phyloP scores from a whole-genome alignment of 805 yeast species.

The Yarrowia phangngaensis region DNA sequence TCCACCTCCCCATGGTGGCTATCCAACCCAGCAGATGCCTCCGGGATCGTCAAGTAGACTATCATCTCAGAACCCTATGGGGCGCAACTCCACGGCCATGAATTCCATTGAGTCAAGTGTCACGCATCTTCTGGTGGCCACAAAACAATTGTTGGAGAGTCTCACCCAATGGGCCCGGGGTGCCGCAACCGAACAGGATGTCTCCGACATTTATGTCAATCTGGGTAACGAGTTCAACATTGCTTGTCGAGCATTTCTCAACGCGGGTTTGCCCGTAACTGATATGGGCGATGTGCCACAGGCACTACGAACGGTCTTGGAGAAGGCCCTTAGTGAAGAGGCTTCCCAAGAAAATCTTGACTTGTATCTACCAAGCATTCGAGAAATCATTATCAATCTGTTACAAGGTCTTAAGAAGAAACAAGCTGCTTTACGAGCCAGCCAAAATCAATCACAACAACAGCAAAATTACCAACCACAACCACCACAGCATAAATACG shows the following conservation, averaged over 20 bases:
- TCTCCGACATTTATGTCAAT: slow-evolving; percentile 84
- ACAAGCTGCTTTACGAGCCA: slow-evolving; percentile 54
- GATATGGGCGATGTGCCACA: slow-evolving; percentile 91
- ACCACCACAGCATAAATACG: slow-evolving; percentile 22
- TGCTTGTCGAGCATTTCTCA: slow-evolving; percentile 72
- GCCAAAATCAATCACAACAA: background rate
- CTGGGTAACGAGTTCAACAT: slow-evolving; percentile 91
- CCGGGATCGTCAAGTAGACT: slow-evolving; percentile 11
- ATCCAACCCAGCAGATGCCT: background rate
- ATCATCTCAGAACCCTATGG: slow-evolving; percentile 2
- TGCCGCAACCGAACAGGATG: slow-evolving; percentile 74
- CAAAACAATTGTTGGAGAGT: slow-evolving; percentile 81
- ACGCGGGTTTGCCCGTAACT: slow-evolving; percentile 68
- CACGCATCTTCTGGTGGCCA: slow-evolving; percentile 74
- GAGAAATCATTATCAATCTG: slow-evolving; percentile 78
- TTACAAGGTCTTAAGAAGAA: slow-evolving; percentile 76
- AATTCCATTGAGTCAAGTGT: slow-evolving; percentile 73
- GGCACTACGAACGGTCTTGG: slow-evolving; percentile 71
- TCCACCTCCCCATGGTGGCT: slow-evolving; percentile 2
- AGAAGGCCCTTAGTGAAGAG: slow-evolving; percentile 76
- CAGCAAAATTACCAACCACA: slow-evolving; percentile 8
- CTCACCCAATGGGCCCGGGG: slow-evolving; percentile 86
- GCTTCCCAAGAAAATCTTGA: slow-evolving; percentile 83
- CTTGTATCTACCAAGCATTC: slow-evolving; percentile 71
- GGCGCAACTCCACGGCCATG: slow-evolving; percentile 30